Base-by-base conservation (phyloP, 2,329 filamentous ascomycete genomes). In the Exophiala bonariae region DNA sequence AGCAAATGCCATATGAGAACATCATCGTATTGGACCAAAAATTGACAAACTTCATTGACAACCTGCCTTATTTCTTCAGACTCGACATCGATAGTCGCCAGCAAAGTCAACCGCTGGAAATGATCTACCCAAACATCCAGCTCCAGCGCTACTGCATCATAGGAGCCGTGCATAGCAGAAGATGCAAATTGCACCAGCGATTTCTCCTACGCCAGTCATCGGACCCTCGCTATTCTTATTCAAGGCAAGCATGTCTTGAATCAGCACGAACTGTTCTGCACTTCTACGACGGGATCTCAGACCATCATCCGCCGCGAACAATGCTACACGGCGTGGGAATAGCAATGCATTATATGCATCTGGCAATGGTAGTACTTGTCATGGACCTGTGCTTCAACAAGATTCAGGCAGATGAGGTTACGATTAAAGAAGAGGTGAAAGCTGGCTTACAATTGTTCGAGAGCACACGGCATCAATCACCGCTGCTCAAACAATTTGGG, bases 311-410 rank as follows among this genome's bases (percentile, higher is more conserved):
- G 1, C 39, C 41, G 3, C 58, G 62, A 19, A 13, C 33, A 13
- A 14, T 26, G 22, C 14, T 17, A 16, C n/a, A 55, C 44, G 1
- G 59, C 58, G 1, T 61, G 60, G 18, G 61, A 60, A 1, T 54
- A 59, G 1, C 52, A 66, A 7, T 67, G 57, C 64, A 71, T 44
- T 65, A 68, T 31, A 62, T 70, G 0, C 70, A 70, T 42, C 63
- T 70, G 56, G 67, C 68, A 2, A 63, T 64, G 1, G 65, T 66
- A 1, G 64, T 68, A 3, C 44, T 71, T 6, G 46, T 70, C 5
- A 66, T 71, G 48, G 68, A 71, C 30, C 59, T 66, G 0, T 70
- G 67, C 47, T 66, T 69, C 50, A 70, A 70, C 32, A 64, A 62
- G 55, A 64, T 66, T 42, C 64, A 70, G 28, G 61, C 64, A 2